phyloP scores from a whole-genome alignment of 768 basidiomycete genomes.

The Stropharia rugosoannulata region DNA sequence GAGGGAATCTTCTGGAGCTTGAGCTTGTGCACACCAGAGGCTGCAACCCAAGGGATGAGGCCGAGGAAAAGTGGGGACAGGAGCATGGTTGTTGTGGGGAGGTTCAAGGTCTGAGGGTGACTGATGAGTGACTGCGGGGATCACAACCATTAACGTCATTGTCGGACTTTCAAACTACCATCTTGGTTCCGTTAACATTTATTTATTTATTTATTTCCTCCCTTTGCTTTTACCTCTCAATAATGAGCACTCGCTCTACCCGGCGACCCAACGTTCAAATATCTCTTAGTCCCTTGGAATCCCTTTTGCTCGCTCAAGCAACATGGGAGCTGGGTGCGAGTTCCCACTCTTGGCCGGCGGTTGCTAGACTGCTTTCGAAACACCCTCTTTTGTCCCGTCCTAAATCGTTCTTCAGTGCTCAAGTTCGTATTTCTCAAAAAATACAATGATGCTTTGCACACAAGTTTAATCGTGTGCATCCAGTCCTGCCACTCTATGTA shows the following conservation, averaged over 20 bases:
- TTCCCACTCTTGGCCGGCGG: conserved; percentile 54
- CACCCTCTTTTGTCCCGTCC: conserved; percentile 71
- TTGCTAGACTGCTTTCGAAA: conserved; percentile 63
- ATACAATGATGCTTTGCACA: conserved; percentile 5
- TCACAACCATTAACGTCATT: conserved; percentile 19
- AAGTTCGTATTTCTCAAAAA: conserved; percentile 42
- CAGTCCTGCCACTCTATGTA: conserved; percentile 74
- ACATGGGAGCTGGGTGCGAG: conserved; percentile 78
- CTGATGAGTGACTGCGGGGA: conserved; percentile 6
- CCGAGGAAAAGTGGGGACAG: conserved; percentile 39
- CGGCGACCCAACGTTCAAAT: conserved; percentile 22
- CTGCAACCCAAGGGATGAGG: conserved; percentile 51
- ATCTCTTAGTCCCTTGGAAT: conserved; percentile 48
- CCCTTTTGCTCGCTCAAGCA: conserved; percentile 82
- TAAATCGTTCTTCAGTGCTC: conserved; percentile 64
- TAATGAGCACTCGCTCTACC: conserved; percentile 32
- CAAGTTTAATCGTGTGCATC: conserved; percentile 3
- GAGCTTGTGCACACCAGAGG: conserved; percentile 71
- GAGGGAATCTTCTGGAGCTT: conserved; percentile 85
- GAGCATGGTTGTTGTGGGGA: conserved; percentile 40
- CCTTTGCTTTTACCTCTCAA: neutral
- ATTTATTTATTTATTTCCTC: conserved; percentile 9
- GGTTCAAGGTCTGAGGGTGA: conserved; percentile 11
- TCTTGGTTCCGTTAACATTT: neutral
- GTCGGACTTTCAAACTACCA: conserved; percentile 17